Base-by-base conservation (phyloP, 805 yeast genomes). In the Candida ovalis region DNA sequence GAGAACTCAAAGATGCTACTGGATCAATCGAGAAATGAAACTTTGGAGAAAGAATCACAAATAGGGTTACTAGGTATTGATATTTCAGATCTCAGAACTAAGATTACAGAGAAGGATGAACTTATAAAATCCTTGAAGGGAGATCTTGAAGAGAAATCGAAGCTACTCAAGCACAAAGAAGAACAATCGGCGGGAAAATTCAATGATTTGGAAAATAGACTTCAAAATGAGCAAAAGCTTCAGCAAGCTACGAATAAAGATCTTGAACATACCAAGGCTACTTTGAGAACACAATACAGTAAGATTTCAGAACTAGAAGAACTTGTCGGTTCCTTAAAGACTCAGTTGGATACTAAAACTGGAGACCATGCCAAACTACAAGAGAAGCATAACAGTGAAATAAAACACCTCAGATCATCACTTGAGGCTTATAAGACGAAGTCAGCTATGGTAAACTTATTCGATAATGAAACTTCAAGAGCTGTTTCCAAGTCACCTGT, bases 351-450 rank as follows among this genome's bases (percentile, higher is more conserved):
- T 1, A n/a, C 44, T 1, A 46, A 41, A 19, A 24, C 36, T 13
- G 32, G 40, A 9, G 51, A 49, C 17, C 24, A 47, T 7, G 22
- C 27, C 22, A 38, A 42, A 9, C 23, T 51, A 42, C 53, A 49
- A 36, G 25, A 30, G n/a, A 56, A 55, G 40, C 40, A 53, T 36
- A 49, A 53, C 23, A 40, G 42, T 8, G 57, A 57, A 19, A 43
- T 46, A 5, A 35, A 49, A 33, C 50, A 49, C 35, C 25, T 58
- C 42, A 45, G 52, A 32, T 46, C 51, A 5, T 55, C 49, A 27
- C 25, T 56, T 22, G 62, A 58, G 45, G 48, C 51, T 8, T 48
- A 48, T 46, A 54, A 51, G 48, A 53, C 59, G 21, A 58, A 50
- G 42, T 27, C 51, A 40, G 45, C 38, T 12, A 43, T 58, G 9